Percentiles rank a stretch among this genome's conserved stretches.
Conservation (phyloP, 176 grass and related monocot species). For the Oryza nivara region DNA sequence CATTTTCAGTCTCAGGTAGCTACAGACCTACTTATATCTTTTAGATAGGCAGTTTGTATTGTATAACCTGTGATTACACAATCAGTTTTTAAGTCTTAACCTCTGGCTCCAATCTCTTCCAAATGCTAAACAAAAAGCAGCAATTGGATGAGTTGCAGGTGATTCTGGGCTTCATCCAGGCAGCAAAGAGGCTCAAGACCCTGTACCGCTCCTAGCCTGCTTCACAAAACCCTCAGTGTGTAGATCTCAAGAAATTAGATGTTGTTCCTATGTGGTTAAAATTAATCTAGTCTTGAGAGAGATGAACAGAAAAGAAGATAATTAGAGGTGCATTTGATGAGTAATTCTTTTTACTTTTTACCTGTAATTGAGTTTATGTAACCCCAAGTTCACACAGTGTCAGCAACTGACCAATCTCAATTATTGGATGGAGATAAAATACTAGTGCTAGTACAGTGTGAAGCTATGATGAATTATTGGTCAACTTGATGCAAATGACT, state of each 20-base stretch:
- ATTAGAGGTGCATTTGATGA: constrained; percentile 42
- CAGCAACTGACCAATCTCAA: constrained; percentile 29
- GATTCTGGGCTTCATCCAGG: constrained; percentile 68
- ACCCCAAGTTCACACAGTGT: constrained; percentile 13
- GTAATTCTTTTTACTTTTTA: constrained; percentile 44
- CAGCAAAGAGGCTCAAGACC: constrained; percentile 67
- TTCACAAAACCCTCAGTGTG: neutral
- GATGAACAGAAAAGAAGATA: constrained; percentile 19
- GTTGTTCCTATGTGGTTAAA: constrained; percentile 15
- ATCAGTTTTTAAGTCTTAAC: constrained; percentile 29
- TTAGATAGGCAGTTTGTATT: neutral
- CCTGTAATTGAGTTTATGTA: constrained; percentile 43
- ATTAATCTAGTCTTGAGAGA: constrained; percentile 29
- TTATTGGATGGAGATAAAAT: constrained; percentile 48
- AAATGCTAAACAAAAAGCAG: constrained; percentile 51
- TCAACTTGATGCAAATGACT: constrained; percentile 16
- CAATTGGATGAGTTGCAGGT: constrained; percentile 86
- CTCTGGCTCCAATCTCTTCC: constrained; percentile 30
- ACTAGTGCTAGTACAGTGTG: constrained; percentile 30
- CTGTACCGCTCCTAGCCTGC: constrained; percentile 43
- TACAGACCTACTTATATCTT: neutral
- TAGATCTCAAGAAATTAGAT: constrained; percentile 33
- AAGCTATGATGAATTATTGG: constrained; percentile 31
- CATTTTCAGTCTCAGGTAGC: constrained; percentile 87
- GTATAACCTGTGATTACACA: neutral